phyloP scores from a whole-genome alignment of 2,329 filamentous ascomycete species.

The Metarhizium brunneum region DNA sequence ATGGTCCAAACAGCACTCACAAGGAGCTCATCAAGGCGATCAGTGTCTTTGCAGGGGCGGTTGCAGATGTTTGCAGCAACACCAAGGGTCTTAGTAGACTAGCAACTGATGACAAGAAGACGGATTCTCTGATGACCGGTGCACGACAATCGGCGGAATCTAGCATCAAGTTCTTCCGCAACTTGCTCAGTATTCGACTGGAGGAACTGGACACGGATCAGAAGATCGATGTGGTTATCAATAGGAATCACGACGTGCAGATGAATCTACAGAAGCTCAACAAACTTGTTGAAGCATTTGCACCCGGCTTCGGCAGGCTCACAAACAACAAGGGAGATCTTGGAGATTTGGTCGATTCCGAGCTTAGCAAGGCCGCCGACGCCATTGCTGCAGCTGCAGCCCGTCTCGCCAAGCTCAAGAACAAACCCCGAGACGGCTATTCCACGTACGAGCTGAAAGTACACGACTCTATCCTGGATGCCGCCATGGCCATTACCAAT shows the following conservation, averaged over 20 bases:
- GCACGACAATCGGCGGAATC: conserved; percentile 77
- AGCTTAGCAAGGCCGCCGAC: conserved; percentile 87
- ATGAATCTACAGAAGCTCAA: conserved; percentile 88
- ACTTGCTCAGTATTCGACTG: conserved; percentile 85
- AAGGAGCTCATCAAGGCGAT: conserved; percentile 89
- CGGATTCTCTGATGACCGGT: conserved; percentile 72
- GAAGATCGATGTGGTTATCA: conserved; percentile 95
- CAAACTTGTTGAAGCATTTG: conserved; percentile 86
- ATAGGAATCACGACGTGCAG: conserved; percentile 93
- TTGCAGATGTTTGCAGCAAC: conserved; percentile 91
- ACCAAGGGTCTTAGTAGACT: conserved; percentile 91
- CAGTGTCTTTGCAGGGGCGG: conserved; percentile 79
- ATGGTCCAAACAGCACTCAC: conserved; percentile 84
- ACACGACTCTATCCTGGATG: conserved; percentile 88
- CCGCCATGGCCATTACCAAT: conserved; percentile 84
- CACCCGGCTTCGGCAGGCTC: conserved; percentile 78
- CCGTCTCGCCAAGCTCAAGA: conserved; percentile 82
- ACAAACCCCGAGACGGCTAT: conserved; percentile 92
- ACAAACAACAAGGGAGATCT: conserved; percentile 73
- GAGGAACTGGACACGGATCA: conserved; percentile 84
- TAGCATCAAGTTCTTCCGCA: conserved; percentile 90
- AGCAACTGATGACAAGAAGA: conserved; percentile 91
- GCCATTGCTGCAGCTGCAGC: conserved; percentile 89
- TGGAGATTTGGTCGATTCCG: conserved; percentile 84
- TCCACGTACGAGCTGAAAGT: conserved; percentile 95